Evolutionary conservation across 164 flowering plant species (phyloP).

Genomic region (Platanus orientalis): DNA sequence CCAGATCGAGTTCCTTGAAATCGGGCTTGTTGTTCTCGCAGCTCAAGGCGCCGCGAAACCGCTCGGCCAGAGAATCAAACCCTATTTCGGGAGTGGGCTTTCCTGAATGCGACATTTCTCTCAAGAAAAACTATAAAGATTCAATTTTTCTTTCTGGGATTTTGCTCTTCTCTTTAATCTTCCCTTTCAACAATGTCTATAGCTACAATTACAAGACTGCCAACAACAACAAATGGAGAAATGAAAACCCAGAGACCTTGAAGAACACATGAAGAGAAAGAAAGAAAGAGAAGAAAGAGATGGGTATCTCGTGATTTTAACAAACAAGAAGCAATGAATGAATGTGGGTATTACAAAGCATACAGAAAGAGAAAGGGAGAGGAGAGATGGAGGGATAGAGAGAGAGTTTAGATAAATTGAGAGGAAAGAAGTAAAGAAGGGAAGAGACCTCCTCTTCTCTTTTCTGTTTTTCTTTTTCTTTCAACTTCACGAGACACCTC

Average conservation of each 20-base stretch:
- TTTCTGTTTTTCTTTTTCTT: slow-evolving; percentile 4
- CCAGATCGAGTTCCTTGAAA: slow-evolving; percentile 71
- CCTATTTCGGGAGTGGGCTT: slow-evolving; percentile 29
- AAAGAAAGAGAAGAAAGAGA: slow-evolving; percentile 17
- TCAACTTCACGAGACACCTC: slow-evolving; percentile 49
- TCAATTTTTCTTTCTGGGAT: slow-evolving; percentile 4
- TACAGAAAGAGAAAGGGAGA: not conserved
- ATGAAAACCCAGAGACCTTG: slow-evolving; percentile 2
- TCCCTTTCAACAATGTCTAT: slow-evolving; percentile 17
- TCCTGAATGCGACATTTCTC: slow-evolving; percentile 44
- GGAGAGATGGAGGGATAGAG: not conserved
- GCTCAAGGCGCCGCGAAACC: slow-evolving; percentile 33
- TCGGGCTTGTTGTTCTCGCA: slow-evolving; percentile 68
- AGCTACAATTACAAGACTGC: slow-evolving; percentile 1
- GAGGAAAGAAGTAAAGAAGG: slow-evolving; percentile 9
- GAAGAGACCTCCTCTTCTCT: slow-evolving; percentile 12
- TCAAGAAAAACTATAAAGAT: not conserved
- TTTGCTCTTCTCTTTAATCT: not conserved
- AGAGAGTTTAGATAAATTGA: too few species aligned
- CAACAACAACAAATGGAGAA: slow-evolving; percentile 5
- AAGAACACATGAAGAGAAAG: slow-evolving; percentile 22
- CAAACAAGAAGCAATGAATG: slow-evolving; percentile 72
- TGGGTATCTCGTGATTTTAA: slow-evolving; percentile 79
- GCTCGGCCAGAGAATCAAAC: slow-evolving; percentile 39
- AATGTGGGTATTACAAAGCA: slow-evolving; percentile 33